A percentile compares a stretch with the other conserved stretches of the same genome.
Conservation (phyloP, 140 eudicot species). For the Senecio squalidus region DNA sequence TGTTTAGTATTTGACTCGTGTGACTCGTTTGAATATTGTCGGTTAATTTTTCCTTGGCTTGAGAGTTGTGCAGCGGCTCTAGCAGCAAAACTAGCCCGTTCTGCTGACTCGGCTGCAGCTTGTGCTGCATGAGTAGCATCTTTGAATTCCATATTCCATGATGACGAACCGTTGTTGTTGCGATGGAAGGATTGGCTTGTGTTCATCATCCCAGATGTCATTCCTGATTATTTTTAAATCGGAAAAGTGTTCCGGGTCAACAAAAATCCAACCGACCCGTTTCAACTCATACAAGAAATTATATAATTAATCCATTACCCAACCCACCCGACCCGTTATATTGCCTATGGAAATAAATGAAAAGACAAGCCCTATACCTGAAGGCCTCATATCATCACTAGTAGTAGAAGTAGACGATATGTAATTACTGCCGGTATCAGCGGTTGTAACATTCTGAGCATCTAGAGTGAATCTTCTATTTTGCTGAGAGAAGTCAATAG, state of each 20-base stretch:
- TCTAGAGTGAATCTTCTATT: constrained; percentile 39
- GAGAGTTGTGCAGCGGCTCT: constrained; percentile 88
- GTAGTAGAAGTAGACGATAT: constrained; percentile 15
- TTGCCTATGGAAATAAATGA: too few species aligned
- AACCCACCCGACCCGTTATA: too few species aligned
- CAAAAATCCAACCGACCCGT: too few species aligned
- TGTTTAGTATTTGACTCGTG: constrained; percentile 22
- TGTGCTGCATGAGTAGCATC: constrained; percentile 94
- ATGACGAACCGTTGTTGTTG: constrained; percentile 13
- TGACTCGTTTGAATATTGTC: constrained; percentile 36
- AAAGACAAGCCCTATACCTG: too few species aligned
- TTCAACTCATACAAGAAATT: too few species aligned
- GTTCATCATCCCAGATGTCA: constrained; percentile 24
- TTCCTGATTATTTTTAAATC: constrained; percentile 31
- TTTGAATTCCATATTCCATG: constrained; percentile 75
- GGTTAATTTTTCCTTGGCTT: constrained; percentile 31
- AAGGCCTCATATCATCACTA: constrained; percentile 35
- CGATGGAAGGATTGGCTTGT: constrained; percentile 28
- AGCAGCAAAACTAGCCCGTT: constrained; percentile 89
- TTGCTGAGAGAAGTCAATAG: constrained; percentile 31
- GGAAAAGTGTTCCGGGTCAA: too few species aligned
- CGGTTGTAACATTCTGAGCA: constrained; percentile 25
- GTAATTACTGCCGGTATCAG: constrained; percentile 16
- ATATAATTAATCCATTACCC: too few species aligned
- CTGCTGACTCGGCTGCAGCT: constrained; percentile 96